These are phyloP conservation scores for Amphirosellinia nigrospora DNA, from an alignment of 495 filamentous ascomycete genomes.

Conservation along the genomic window DNA sequence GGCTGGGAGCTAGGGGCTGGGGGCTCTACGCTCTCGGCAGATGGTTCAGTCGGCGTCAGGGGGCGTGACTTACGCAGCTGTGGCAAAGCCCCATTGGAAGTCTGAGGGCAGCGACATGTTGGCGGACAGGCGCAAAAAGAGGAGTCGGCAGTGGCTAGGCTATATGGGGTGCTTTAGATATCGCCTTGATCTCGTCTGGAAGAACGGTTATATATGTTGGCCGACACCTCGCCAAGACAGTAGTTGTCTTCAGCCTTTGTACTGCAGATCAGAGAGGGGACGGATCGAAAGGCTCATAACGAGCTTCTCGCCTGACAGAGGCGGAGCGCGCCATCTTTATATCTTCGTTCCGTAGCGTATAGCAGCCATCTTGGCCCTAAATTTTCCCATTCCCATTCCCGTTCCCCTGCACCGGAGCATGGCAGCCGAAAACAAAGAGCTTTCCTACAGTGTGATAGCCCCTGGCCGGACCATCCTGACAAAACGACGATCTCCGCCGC, in stretches of 20 bases:
- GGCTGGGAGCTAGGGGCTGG: background rate
- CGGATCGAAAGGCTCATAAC: constrained; percentile 18
- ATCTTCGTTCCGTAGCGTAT: constrained; percentile 4
- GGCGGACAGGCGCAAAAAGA: constrained; percentile 19
- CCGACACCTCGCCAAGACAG: constrained; percentile 33
- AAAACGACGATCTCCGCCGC: constrained; percentile 42
- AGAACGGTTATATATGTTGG: constrained; percentile 36
- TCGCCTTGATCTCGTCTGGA: constrained; percentile 34
- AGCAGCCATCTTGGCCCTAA: constrained; percentile 25
- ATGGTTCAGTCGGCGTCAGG: background rate
- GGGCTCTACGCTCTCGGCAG: background rate
- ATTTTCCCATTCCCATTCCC: constrained; percentile 40
- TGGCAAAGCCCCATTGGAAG: constrained; percentile 85
- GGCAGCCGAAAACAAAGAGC: constrained; percentile 52
- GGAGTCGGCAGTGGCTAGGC: constrained; percentile 26
- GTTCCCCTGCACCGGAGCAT: constrained; percentile 57
- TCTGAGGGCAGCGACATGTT: constrained; percentile 68
- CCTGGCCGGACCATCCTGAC: constrained; percentile 31
- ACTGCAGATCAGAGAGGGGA: background rate
- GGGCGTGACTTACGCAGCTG: constrained; percentile 64
- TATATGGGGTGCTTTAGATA: constrained; percentile 28
- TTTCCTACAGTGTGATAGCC: constrained; percentile 23
- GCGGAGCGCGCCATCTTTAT: constrained; percentile 16
- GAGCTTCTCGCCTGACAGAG: constrained; percentile 12
- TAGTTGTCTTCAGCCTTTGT: constrained; percentile 22